Evolutionary conservation across 2,329 filamentous ascomycete genomes (phyloP).

Genomic region (Pseudogymnoascus sp.): DNA sequence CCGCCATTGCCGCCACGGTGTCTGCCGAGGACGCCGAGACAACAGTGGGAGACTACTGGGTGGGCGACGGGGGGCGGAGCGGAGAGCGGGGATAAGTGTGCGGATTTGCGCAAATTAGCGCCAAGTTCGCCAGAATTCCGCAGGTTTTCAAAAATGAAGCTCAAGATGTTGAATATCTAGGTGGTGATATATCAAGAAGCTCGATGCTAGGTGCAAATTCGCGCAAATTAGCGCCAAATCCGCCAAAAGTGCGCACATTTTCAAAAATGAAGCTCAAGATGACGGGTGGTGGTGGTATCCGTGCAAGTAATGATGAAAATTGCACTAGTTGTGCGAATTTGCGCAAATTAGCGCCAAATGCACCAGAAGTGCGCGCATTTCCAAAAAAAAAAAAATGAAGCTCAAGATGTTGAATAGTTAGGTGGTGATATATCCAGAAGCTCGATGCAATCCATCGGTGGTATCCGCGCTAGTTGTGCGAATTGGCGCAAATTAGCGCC

Average conservation of each 20-base stretch:
- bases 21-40: too few species aligned
- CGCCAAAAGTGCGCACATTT: neutral
- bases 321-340: neutral
- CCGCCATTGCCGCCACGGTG: too few species aligned
- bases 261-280: neutral
- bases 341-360: neutral
- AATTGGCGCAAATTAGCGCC: too few species aligned
- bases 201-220: neutral
- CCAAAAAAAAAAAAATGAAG: neutral
- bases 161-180: neutral
- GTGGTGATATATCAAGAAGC: neutral
- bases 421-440: neutral
- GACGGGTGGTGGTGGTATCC: neutral
- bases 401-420: neutral
- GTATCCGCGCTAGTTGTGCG: neutral
- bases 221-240: neutral
- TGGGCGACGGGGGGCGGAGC: too few species aligned
- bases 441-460: neutral
- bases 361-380: neutral
- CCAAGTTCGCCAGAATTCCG: too few species aligned
- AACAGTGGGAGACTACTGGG: too few species aligned
- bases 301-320: neutral
- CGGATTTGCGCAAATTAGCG: too few species aligned
- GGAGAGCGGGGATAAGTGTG: too few species aligned
- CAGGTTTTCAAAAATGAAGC: neutral